Evolutionary conservation across 2,329 filamentous ascomycete genomes (phyloP), one percentile per base, ranked within the genome.

Genomic region (Aspergillus flavus): DNA sequence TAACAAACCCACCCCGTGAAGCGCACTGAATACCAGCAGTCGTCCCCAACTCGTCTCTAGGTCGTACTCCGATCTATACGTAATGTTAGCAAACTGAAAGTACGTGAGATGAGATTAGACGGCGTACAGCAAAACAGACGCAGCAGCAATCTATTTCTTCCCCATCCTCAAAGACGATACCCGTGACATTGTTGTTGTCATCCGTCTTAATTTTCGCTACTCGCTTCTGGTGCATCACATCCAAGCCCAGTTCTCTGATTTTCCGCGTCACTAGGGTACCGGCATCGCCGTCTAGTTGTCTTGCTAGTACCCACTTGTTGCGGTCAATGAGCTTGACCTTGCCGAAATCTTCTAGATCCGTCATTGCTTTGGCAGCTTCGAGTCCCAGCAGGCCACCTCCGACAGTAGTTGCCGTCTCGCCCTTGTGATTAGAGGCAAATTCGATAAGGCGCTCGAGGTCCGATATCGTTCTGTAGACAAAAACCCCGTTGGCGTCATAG

Each of bases 301-400:
- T 84, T 59, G 90, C 92, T 50, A 97, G 77, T 0, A 96, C 89
- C 91, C 92, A 97, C 69, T 86, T 80, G 72, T 93, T 94, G 58
- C 92, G 85, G 77, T 97, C 94, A 58, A 97, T 87, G 10, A 97
- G 81, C 68, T 89, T 91, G 58, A 97, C 90, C 62, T 87, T 86
- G 14, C 85, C 82, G 72, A 91, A 96, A 58, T 88, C 86, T 69
- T 91, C 85, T 10, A 97, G 81, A 73, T 96, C 93, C 81, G 94
- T 89, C 91, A 97, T 93, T 2, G 93, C 93, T 72, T 96, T 95
- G 39, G 92, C 93, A 2, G 93, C 93, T 79, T 97, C 93, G 0
- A 97, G 85, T 0, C 93, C 93, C 0, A 97, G 83, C 28, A 97
- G 78, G 0, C 93, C 93, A 58, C 93, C 93, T 28, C 93, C 93